phyloP scores from a whole-genome alignment of 1,284 basidiomycete genomes.

The Austroboletus rostrupii region DNA sequence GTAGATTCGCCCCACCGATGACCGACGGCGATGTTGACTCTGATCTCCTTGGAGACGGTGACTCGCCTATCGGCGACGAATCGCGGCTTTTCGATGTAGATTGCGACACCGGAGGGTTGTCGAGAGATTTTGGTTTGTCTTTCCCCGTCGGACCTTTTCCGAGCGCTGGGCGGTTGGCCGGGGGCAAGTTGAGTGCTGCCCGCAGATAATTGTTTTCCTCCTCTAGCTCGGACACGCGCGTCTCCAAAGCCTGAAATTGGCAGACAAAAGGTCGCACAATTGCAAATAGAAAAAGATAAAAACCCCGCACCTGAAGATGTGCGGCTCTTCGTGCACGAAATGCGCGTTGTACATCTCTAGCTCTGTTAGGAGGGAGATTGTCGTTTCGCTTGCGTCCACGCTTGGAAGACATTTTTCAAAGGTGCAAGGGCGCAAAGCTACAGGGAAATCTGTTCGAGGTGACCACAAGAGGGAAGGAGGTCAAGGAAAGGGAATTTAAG shows the following conservation, averaged over 20 bases:
- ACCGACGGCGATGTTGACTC: conserved; percentile 35
- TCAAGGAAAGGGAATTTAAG: conserved; percentile 31
- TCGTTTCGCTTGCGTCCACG: conserved; percentile 90
- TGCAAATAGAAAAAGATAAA: conserved; percentile 37
- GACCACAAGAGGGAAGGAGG: conserved; percentile 28
- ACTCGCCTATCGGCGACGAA: conserved; percentile 44
- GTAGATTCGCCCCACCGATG: conserved; percentile 28
- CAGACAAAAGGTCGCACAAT: conserved; percentile 34
- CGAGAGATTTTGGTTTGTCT: conserved; percentile 60
- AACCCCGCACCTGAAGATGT: conserved; percentile 68
- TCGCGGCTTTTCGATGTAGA: conserved; percentile 35
- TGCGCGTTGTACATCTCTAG: conserved; percentile 87
- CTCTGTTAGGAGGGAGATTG: conserved; percentile 87
- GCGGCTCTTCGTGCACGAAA: conserved; percentile 88
- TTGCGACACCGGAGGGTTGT: conserved; percentile 27
- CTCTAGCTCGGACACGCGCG: conserved; percentile 79
- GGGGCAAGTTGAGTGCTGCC: conserved; percentile 71
- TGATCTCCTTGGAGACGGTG: conserved; percentile 39
- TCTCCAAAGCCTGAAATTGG: conserved; percentile 67
- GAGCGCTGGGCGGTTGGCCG: conserved; percentile 63
- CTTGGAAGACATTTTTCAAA: conserved; percentile 67
- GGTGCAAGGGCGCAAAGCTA: conserved; percentile 5
- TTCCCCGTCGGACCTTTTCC: conserved; percentile 83
- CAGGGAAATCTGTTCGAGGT: conserved; percentile 19
- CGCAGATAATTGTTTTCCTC: conserved; percentile 80